A percentile compares a stretch with the other conserved stretches of the same genome.
These are phyloP conservation scores for Podila epigama DNA, from an alignment of 192 early-diverging fungal genomes.

Conservation along the genomic window DNA sequence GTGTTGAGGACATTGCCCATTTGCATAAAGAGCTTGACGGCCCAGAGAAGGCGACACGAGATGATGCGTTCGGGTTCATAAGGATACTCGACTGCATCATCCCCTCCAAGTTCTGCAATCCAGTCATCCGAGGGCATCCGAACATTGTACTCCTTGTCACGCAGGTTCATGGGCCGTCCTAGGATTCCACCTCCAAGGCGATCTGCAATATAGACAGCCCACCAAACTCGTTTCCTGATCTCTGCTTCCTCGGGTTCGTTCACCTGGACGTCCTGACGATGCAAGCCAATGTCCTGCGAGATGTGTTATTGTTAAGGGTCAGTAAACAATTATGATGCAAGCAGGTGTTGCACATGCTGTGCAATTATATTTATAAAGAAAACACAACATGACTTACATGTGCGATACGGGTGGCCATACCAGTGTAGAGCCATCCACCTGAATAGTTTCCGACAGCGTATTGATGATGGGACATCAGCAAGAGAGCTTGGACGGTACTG, in stretches of 20 bases:
- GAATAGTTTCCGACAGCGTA: constrained; percentile 73
- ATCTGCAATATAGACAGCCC: constrained; percentile 48
- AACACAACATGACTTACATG: constrained; percentile 40
- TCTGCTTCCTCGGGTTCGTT: constrained; percentile 46
- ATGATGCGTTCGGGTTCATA: constrained; percentile 47
- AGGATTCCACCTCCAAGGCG: constrained; percentile 45
- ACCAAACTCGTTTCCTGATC: constrained; percentile 43
- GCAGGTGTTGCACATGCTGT: neutral
- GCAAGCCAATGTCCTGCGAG: constrained; percentile 51
- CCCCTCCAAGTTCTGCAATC: constrained; percentile 29
- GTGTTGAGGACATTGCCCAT: constrained; percentile 48
- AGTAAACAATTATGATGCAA: neutral
- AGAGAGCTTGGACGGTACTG: constrained; percentile 70
- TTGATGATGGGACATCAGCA: constrained; percentile 74
- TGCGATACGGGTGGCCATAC: constrained; percentile 62
- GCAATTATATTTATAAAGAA: neutral
- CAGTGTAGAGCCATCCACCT: constrained; percentile 77
- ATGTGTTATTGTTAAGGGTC: too few relatives aligned
- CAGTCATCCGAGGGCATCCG: constrained; percentile 49
- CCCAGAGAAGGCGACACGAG: constrained; percentile 36
- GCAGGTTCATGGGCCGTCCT: constrained; percentile 38
- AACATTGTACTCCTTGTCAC: constrained; percentile 50
- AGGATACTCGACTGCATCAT: constrained; percentile 41
- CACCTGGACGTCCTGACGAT: constrained; percentile 42
- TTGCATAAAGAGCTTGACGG: constrained; percentile 48